Percentiles rank a stretch among this genome's conserved stretches.
Evolutionary conservation across 108 stramenopile genomes (phyloP).

Genomic region (Phaeodactylum tricornutum): DNA sequence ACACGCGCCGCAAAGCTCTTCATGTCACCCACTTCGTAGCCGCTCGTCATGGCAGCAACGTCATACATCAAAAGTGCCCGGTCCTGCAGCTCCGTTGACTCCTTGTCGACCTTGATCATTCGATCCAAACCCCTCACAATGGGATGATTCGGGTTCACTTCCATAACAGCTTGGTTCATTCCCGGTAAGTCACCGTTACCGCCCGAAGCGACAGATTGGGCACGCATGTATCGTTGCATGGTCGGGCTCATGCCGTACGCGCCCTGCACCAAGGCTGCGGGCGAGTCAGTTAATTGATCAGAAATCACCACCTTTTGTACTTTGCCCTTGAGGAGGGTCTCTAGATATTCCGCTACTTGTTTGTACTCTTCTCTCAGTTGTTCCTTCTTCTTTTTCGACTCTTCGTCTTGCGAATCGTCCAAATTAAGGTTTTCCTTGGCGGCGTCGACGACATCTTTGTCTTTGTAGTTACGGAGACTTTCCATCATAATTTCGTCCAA

Average conservation of each 20-base stretch:
- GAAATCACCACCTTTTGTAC: slow-evolving; percentile 89
- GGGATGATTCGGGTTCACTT: slow-evolving; percentile 92
- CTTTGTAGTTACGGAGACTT: slow-evolving; percentile 71
- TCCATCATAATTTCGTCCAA: slow-evolving; percentile 97
- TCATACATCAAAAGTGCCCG: slow-evolving; percentile 83
- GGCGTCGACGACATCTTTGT: slow-evolving; percentile 78
- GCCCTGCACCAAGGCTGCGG: slow-evolving; percentile 89
- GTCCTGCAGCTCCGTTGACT: slow-evolving; percentile 55
- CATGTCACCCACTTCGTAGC: slow-evolving; percentile 88
- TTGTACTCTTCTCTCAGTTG: slow-evolving; percentile 50
- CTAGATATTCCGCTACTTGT: slow-evolving; percentile 72
- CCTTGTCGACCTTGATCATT: slow-evolving; percentile 40
- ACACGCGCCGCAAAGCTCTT: slow-evolving; percentile 79
- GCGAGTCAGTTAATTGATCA: slow-evolving; percentile 71
- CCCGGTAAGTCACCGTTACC: slow-evolving; percentile 45
- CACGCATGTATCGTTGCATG: slow-evolving; percentile 97
- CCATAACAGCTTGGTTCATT: slow-evolving; percentile 87
- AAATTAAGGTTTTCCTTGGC: slow-evolving; percentile 85
- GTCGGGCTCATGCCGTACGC: slow-evolving; percentile 96
- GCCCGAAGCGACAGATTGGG: slow-evolving; percentile 88
- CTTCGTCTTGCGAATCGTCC: slow-evolving; percentile 80
- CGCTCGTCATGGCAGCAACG: slow-evolving; percentile 91
- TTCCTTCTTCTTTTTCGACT: slow-evolving; percentile 87
- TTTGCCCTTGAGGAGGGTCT: slow-evolving; percentile 59
- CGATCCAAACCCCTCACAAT: slow-evolving; percentile 73